Percentiles rank a stretch among this genome's conserved stretches.
Conservation (phyloP, 2,329 filamentous ascomycete species). For the Cladosporium sphaerospermum region DNA sequence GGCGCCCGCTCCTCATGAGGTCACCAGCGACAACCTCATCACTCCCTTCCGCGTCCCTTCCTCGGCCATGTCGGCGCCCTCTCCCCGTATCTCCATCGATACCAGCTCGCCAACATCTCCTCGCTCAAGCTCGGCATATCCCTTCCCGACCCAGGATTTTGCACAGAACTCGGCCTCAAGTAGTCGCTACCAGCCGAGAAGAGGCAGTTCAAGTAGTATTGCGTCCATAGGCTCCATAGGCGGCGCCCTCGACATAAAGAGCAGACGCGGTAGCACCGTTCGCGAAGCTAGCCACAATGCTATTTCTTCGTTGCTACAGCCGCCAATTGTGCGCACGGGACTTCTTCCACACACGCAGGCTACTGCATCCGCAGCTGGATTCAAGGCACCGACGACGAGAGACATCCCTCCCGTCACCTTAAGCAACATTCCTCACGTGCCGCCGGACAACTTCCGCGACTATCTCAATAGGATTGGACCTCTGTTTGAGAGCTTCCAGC, state of each 20-base stretch:
- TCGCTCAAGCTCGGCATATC: constrained; percentile 38
- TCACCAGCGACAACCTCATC: constrained; percentile 7
- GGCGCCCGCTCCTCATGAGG: constrained; percentile 18
- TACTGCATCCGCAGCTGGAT: constrained; percentile 54
- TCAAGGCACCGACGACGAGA: constrained; percentile 70
- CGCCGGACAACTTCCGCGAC: constrained; percentile 70
- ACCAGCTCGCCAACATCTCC: constrained; percentile 37
- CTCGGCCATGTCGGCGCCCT: constrained; percentile 35
- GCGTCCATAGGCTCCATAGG: constrained; percentile 77
- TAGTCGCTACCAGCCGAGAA: constrained; percentile 50
- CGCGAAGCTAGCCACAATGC: constrained; percentile 82
- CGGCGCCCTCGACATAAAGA: constrained; percentile 69
- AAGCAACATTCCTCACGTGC: constrained; percentile 78
- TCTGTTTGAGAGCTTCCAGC: constrained; percentile 81
- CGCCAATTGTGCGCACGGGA: constrained; percentile 83
- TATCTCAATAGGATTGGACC: constrained; percentile 82
- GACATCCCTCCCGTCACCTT: constrained; percentile 92
- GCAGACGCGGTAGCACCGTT: constrained; percentile 52
- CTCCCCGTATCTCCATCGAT: constrained; percentile 52
- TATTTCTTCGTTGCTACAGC: constrained; percentile 88
- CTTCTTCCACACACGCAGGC: constrained; percentile 71
- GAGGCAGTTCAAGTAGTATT: constrained; percentile 71
- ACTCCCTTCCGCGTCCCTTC: background rate
- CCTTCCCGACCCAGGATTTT: constrained; percentile 54
- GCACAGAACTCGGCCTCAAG: constrained; percentile 42